These are phyloP conservation scores for Candida wancherniae DNA, from an alignment of 805 yeast genomes.

Conservation along the genomic window DNA sequence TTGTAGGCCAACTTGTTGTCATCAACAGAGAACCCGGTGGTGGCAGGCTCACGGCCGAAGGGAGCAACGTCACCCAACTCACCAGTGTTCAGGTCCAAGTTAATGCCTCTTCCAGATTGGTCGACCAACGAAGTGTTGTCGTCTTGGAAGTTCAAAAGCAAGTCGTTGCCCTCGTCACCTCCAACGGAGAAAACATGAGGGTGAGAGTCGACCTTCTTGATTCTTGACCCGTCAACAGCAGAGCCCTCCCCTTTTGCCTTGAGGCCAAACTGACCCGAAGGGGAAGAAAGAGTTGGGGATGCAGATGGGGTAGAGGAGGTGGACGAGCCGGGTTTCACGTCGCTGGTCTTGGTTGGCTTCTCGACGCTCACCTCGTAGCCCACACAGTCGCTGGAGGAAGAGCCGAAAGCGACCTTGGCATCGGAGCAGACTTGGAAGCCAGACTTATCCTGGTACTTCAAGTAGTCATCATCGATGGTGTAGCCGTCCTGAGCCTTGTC, in stretches of 20 bases:
- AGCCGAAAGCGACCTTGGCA: background rate
- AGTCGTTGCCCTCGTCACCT: slow-evolving; percentile 25
- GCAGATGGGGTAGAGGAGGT: slow-evolving; percentile 6
- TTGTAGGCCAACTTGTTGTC: slow-evolving; percentile 34
- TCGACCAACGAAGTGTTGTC: slow-evolving; percentile 27
- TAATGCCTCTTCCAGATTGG: slow-evolving; percentile 27
- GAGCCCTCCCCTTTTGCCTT: slow-evolving; percentile 23
- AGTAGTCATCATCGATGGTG: slow-evolving; percentile 10
- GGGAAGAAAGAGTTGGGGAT: slow-evolving; percentile 1
- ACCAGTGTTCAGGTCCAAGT: slow-evolving; percentile 26
- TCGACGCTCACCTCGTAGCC: background rate
- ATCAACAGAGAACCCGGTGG: slow-evolving; percentile 36
- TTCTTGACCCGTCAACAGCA: slow-evolving; percentile 21
- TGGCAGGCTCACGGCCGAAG: slow-evolving; percentile 28
- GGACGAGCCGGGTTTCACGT: slow-evolving; percentile 1
- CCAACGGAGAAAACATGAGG: slow-evolving; percentile 33
- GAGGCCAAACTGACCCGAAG: slow-evolving; percentile 16
- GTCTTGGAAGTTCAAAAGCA: slow-evolving; percentile 20
- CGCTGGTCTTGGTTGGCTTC: background rate
- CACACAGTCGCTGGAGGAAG: background rate
- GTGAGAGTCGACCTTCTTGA: slow-evolving; percentile 27
- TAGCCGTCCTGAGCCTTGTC: slow-evolving; percentile 10
- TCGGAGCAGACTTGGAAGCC: slow-evolving; percentile 4
- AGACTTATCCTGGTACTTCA: slow-evolving; percentile 5
- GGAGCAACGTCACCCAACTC: slow-evolving; percentile 32